Evolutionary conservation across 768 basidiomycete species (phyloP), one percentile per base, ranked within the genome.

Genomic region (Pilatotrama ljubarskyi): DNA sequence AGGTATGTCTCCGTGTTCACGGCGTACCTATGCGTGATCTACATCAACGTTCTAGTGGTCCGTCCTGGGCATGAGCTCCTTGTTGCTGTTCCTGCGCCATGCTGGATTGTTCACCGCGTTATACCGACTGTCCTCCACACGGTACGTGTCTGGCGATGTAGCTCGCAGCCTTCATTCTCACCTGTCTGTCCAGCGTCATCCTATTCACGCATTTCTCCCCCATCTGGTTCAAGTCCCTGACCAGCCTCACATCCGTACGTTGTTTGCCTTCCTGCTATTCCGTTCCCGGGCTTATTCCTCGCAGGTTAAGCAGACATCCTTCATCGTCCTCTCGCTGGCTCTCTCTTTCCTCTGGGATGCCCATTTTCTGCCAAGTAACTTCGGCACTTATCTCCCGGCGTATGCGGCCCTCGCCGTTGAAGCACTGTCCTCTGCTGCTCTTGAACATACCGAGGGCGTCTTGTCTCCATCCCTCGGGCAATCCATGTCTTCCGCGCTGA

Each of bases 161-260:
- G 15, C 5, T 1, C 13, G 40, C 1, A 40, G 6, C 10, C 42
- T n/a, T 37, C 36, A 63, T 7, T 15, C 32, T 47, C 14, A 56
- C 43, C 14, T 7, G 11, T 14, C 1, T 5, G 7, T 15, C 2
- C 57, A 93, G 91, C 51, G 86, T 89, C 32, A 77, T 89, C 42
- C 65, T 91, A 35, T 84, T 92, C 65, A 74, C 83, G 20, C 86
- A 90, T 67, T 88, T 88, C 70, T 85, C 89, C 6, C 75, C 82
- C 22, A 74, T 86, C 42, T 91, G 88, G 87, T 75, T 86, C 48
- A 79, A 80, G 53, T 75, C 83, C 5, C 69, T 88, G 55, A 66
- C 84, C 40, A 78, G 68, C 56, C 75, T 80, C 48, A 73, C 78
- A 46, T 80, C 78, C 50, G 85, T 84, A 64, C 67, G 81, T 72